Conservation (phyloP, 768 basidiomycete genomes). For the Melanogaster broomeanus region DNA sequence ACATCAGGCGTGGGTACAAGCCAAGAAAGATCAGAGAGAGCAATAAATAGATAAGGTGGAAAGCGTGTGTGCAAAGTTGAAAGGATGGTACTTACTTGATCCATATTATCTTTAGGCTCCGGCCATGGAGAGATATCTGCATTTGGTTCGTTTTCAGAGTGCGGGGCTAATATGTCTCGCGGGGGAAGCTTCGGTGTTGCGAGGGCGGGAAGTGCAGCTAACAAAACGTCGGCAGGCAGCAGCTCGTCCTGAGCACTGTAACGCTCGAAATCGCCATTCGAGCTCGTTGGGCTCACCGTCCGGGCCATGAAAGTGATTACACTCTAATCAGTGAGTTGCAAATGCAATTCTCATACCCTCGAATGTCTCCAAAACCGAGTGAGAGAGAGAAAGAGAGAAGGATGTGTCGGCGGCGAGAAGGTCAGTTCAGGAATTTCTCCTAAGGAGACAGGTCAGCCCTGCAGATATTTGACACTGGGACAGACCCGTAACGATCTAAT, state of each 20-base stretch:
- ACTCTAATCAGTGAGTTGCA: not conserved
- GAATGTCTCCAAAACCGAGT: not conserved
- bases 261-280: not conserved
- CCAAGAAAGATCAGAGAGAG: not conserved
- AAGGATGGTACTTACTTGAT: not conserved
- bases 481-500: too few relatives aligned
- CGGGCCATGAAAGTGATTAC: not conserved
- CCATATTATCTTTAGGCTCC: conserved; percentile 16
- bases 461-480: too few relatives aligned
- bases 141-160: not conserved
- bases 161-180: conserved; percentile 8
- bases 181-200: not conserved
- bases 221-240: conserved; percentile 4
- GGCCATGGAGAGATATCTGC: conserved; percentile 23
- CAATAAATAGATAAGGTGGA: not conserved
- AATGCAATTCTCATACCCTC: not conserved
- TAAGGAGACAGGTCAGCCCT: too few relatives aligned
- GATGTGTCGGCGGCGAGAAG: too few relatives aligned
- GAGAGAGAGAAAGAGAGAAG: not conserved
- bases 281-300: not conserved
- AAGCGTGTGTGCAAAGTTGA: not conserved
- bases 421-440: too few relatives aligned
- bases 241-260: conserved; percentile 3
- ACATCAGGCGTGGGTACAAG: conserved; percentile 9
- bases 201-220: not conserved